phyloP scores from a whole-genome alignment of 2,329 filamentous ascomycete species.

The Phyllosticta ampelicida region DNA sequence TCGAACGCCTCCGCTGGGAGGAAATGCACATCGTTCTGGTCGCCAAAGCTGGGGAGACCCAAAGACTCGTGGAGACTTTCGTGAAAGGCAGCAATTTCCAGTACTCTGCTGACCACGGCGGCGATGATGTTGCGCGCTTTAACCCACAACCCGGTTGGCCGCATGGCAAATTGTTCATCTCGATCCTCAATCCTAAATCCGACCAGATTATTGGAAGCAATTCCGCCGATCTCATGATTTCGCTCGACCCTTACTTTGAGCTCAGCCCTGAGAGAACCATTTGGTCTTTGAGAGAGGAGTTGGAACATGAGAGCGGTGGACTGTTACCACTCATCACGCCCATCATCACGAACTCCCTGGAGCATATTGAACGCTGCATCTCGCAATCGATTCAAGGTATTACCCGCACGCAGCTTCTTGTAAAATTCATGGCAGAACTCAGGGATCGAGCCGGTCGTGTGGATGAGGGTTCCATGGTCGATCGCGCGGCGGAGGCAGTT shows the following conservation, averaged over 20 bases:
- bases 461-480: slow-evolving; percentile 16
- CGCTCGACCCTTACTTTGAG: slow-evolving; percentile 26
- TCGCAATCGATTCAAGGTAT: slow-evolving; percentile 1
- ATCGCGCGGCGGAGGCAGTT: slow-evolving; percentile 18
- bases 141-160: neutral
- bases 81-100: slow-evolving; percentile 15
- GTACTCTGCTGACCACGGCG: slow-evolving; percentile 11
- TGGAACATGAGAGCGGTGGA: slow-evolving; percentile 13
- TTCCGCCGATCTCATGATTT: slow-evolving; percentile 30
- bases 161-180: neutral
- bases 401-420: slow-evolving; percentile 22
- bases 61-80: slow-evolving; percentile 24
- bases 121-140: neutral
- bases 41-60: slow-evolving; percentile 17
- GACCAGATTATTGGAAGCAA: slow-evolving; percentile 14
- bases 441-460: slow-evolving; percentile 24
- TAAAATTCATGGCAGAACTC: slow-evolving; percentile 27
- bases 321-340: slow-evolving; percentile 26
- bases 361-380: slow-evolving; percentile 35
- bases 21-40: slow-evolving; percentile 21
- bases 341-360: slow-evolving; percentile 31
- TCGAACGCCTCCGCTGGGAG: slow-evolving; percentile 17
- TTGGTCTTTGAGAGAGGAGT: slow-evolving; percentile 11
- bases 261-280: slow-evolving; percentile 15
- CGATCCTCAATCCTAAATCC: slow-evolving; percentile 8